Evolutionary conservation across 768 basidiomycete species (phyloP).

Genomic region (Mycena maculata): DNA sequence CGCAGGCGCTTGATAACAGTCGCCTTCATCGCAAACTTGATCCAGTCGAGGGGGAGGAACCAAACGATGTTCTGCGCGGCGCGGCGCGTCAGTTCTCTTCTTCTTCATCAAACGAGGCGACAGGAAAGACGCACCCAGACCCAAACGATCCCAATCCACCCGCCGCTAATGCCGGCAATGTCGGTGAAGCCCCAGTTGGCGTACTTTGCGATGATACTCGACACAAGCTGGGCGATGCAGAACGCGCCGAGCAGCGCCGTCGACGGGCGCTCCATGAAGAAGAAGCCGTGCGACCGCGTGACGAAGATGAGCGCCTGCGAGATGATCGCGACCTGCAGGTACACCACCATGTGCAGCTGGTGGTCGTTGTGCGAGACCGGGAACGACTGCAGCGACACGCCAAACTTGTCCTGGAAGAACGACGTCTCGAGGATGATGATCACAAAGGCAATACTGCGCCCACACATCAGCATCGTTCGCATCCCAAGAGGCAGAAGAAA

Average conservation of each 20-base stretch:
- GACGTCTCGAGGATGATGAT: conserved; percentile 85
- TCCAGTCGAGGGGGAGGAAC: conserved; percentile 95
- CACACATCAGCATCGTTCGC: background rate
- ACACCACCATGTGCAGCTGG: conserved; percentile 90
- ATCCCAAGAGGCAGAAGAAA: conserved; percentile 22
- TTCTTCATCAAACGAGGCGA: background rate
- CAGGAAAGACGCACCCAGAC: conserved; percentile 77
- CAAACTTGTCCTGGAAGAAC: conserved; percentile 92
- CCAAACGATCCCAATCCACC: conserved; percentile 98
- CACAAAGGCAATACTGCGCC: conserved; percentile 77
- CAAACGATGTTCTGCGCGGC: conserved; percentile 85
- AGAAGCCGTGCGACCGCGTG: conserved; percentile 93
- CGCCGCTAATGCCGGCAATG: conserved; percentile 83
- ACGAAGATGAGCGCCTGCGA: conserved; percentile 98
- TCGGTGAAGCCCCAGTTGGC: conserved; percentile 95
- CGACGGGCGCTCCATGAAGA: conserved; percentile 97
- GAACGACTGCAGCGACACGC: conserved; percentile 63
- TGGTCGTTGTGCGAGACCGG: conserved; percentile 68
- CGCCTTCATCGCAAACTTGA: conserved; percentile 97
- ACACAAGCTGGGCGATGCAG: conserved; percentile 92
- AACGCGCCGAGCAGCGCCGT: conserved; percentile 90
- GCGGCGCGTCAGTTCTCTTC: conserved; percentile 28
- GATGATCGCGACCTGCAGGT: conserved; percentile 98
- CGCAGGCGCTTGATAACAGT: conserved; percentile 90
- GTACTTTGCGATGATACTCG: conserved; percentile 95